phyloP scores from a whole-genome alignment of 2,329 filamentous ascomycete genomes.

The Fulvia fulva region DNA sequence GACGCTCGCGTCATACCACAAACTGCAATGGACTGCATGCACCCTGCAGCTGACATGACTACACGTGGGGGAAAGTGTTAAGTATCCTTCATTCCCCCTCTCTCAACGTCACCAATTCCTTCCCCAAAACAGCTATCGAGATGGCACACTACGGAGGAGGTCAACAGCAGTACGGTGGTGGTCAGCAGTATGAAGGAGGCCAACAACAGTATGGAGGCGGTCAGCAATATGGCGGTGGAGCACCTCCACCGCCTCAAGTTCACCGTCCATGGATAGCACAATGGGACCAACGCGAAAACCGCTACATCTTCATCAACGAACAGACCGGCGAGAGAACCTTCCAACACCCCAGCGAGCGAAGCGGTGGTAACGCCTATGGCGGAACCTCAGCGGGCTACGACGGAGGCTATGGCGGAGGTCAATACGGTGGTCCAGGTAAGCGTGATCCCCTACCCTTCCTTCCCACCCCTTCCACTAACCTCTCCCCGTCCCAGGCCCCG shows the following conservation, averaged over 20 bases:
- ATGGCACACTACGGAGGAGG: not conserved
- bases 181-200: not conserved
- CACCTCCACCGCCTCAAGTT: conserved; percentile 30
- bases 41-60: not conserved
- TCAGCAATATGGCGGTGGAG: conserved; percentile 8
- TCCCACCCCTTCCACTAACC: conserved; percentile 3
- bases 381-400: conserved; percentile 16
- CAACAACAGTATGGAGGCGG: not conserved
- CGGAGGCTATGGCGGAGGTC: conserved; percentile 25
- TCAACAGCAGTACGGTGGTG: not conserved
- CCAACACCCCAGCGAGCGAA: conserved; percentile 34
- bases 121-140: not conserved
- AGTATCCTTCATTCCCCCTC: not conserved
- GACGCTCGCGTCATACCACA: not conserved
- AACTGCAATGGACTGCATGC: not conserved
- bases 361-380: conserved; percentile 8
- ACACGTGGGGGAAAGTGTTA: not conserved
- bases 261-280: conserved; percentile 45
- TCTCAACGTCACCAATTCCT: not conserved
- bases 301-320: conserved; percentile 47
- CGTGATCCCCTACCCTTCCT: not conserved
- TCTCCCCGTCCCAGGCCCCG: conserved; percentile 2
- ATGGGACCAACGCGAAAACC: conserved; percentile 40
- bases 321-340: conserved; percentile 44
- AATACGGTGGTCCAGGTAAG: conserved; percentile 18